These are phyloP conservation scores for Geopyxis carbonaria DNA, from an alignment of 495 filamentous ascomycete species.

Conservation along the genomic window DNA sequence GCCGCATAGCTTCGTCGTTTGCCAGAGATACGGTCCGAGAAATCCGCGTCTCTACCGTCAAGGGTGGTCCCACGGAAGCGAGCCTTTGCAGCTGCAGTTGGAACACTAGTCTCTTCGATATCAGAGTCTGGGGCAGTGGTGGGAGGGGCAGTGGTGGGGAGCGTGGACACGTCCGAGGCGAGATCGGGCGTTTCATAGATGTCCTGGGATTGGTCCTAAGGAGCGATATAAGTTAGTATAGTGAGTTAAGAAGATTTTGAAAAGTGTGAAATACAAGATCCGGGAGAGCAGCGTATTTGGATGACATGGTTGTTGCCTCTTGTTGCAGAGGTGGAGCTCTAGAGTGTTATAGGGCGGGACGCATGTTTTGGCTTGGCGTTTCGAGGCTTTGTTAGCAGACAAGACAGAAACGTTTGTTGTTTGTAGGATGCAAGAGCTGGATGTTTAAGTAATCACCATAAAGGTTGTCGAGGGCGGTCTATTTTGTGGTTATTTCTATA, in stretches of 20 bases:
- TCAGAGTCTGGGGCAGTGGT: constrained; percentile 35
- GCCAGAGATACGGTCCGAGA: constrained; percentile 60
- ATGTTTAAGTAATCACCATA: no score
- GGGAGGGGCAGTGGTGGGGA: constrained; percentile 38
- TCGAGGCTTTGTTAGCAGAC: no score
- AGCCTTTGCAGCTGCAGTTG: constrained; percentile 58
- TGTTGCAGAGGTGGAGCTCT: constrained; percentile 2
- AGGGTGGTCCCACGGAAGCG: constrained; percentile 59
- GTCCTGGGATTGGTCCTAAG: constrained; percentile 72
- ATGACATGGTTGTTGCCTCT: constrained; percentile 14
- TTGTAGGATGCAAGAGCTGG: no score
- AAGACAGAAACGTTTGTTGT: no score
- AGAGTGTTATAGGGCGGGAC: no score
- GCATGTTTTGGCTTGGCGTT: no score
- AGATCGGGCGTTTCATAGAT: constrained; percentile 91
- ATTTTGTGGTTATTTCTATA: no score
- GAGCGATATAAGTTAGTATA: not conserved
- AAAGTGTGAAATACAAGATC: constrained; percentile 46
- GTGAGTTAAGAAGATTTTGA: not conserved
- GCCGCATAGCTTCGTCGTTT: constrained; percentile 70
- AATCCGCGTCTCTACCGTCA: constrained; percentile 58
- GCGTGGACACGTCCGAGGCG: constrained; percentile 70
- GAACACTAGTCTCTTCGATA: constrained; percentile 57
- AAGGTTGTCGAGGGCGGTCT: no score
- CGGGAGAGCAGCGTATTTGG: constrained; percentile 70